Percentiles rank a stretch among this genome's conserved stretches.
Evolutionary conservation across 2,329 filamentous ascomycete species (phyloP).

Genomic region (Paraphoma sp.): DNA sequence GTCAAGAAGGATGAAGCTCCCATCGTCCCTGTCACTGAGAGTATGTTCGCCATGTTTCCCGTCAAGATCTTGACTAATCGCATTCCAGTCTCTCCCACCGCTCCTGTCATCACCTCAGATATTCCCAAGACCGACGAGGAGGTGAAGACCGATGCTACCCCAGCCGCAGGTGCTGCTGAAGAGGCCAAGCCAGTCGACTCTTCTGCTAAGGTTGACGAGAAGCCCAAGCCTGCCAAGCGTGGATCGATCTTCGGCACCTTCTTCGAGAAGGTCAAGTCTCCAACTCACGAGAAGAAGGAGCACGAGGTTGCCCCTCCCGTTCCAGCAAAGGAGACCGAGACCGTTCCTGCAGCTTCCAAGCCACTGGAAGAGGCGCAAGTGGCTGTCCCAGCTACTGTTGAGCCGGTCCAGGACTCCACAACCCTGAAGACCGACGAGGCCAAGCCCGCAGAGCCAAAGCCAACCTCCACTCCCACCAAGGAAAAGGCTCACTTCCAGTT

Average conservation of each 20-base stretch:
- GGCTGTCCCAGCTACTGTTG: conserved; percentile 36
- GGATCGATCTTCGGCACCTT: conserved; percentile 82
- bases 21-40: conserved; percentile 39
- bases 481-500: conserved; percentile 60
- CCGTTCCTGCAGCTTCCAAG: conserved; percentile 44
- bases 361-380: conserved; percentile 48
- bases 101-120: conserved; percentile 44
- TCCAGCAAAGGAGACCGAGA: conserved; percentile 56
- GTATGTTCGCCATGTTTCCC: conserved; percentile 25
- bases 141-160: conserved; percentile 55
- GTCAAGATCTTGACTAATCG: conserved; percentile 10
- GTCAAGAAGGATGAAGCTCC: conserved; percentile 39
- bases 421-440: conserved; percentile 37
- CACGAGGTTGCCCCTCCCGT: conserved; percentile 63
- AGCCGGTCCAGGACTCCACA: conserved; percentile 32
- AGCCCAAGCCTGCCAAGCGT: conserved; percentile 77
- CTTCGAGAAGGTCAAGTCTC: conserved; percentile 64
- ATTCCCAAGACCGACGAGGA: conserved; percentile 34
- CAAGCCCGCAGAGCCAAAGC: conserved; percentile 26
- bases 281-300: conserved; percentile 70
- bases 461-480: conserved; percentile 19
- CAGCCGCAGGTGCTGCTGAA: conserved; percentile 24
- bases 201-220: conserved; percentile 42
- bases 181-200: conserved; percentile 56
- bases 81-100: conserved; percentile 33